Evolutionary conservation across 2,329 filamentous ascomycete genomes (phyloP), one percentile per base, ranked within the genome.

Genomic region (Colletotrichum noveboracense): DNA sequence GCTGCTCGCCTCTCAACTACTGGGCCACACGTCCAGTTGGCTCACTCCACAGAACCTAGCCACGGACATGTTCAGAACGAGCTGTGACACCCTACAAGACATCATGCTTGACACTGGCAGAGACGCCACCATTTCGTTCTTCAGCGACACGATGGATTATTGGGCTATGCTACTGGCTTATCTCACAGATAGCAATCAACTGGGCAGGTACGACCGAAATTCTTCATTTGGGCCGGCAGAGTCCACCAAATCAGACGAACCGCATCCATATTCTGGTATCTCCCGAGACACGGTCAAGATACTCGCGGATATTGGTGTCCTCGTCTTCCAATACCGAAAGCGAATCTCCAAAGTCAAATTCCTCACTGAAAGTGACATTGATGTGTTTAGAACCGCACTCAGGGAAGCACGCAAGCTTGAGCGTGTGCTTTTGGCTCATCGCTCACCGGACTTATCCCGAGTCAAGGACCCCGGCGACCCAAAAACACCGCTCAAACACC

Each of bases 111-210:
- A 65, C 1, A 28, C 58, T 1, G 24, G 48, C 4, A 21, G 38
- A 6, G 60, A 77, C 8, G 28, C 62, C 1, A 30, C 56, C 8
- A 34, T 62, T 0, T 26, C 75, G 2, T 78, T 80, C 38, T 78
- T 80, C 64, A 69, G 58, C n/a, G 73, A 77, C 3, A 74, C 77
- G 1, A 74, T 80, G 76, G 77, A 79, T 7, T 80, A 80, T 34
- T 80, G 79, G 79, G 75, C 75, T 3, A 79, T 80, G 78, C 70
- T 80, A 2, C 72, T 80, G 3, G 72, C 73, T 21, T 80, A 71
- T 34, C 26, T 80, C 3, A 77, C 79, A 1, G 79, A 80, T n/a
- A 78, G 66, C 30, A 32, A 75, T 5, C 68, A 77, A 8, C 70
- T 80, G 0, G 67, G 67, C 0, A 1, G 5, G 71, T 75, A 55